Percentiles rank a stretch among this genome's conserved stretches.
phyloP scores from a whole-genome alignment of 1,139 yeast species.

The Hansenula sp. region DNA sequence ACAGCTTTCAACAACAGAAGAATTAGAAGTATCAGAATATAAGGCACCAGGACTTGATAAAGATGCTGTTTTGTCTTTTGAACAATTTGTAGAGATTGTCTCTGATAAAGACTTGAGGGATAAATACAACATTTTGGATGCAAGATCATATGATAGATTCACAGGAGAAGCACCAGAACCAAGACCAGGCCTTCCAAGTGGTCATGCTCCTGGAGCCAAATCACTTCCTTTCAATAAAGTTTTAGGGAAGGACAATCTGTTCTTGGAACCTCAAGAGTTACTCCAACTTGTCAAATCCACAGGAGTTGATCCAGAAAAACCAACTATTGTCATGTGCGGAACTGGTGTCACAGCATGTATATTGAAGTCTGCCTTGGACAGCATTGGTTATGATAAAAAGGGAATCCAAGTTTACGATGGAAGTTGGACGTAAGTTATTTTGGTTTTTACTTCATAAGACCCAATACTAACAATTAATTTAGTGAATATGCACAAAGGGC shows the following conservation, averaged over 20 bases:
- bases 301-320: slow-evolving; percentile 42
- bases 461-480: not conserved
- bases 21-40: slow-evolving; percentile 30
- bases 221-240: slow-evolving; percentile 74
- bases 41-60: slow-evolving; percentile 34
- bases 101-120: slow-evolving; percentile 40
- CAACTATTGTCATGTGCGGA: slow-evolving; percentile 86
- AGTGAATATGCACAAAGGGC: slow-evolving; percentile 35
- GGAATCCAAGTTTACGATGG: slow-evolving; percentile 83
- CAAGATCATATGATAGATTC: slow-evolving; percentile 72
- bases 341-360: slow-evolving; percentile 94
- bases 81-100: slow-evolving; percentile 58
- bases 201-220: slow-evolving; percentile 80
- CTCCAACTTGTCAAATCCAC: slow-evolving; percentile 35
- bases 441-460: too few relatives aligned
- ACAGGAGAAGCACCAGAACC: slow-evolving; percentile 84
- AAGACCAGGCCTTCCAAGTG: slow-evolving; percentile 79
- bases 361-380: slow-evolving; percentile 63
- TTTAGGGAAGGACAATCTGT: slow-evolving; percentile 30
- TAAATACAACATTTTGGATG: slow-evolving; percentile 65
- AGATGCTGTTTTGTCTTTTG: slow-evolving; percentile 54
- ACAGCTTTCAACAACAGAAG: slow-evolving; percentile 14
- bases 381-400: slow-evolving; percentile 42
- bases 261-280: slow-evolving; percentile 35
- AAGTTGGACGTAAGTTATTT: slow-evolving; percentile 61